Percentiles rank a stretch among this genome's conserved stretches.
phyloP scores from a whole-genome alignment of 352 stramenopile genomes.

The Phytophthora rubi region DNA sequence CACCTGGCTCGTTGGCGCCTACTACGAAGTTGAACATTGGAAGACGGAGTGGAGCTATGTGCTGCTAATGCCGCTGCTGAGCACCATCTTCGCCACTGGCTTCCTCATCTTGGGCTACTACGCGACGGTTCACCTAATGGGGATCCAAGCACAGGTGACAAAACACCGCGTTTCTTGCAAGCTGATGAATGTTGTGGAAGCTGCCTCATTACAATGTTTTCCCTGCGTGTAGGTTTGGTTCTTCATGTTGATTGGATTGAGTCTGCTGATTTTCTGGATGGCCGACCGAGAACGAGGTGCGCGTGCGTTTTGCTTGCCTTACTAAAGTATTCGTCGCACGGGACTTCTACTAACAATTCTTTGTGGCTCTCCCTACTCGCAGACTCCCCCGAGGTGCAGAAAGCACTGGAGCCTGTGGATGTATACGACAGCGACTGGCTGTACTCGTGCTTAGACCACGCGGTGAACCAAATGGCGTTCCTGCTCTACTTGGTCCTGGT shows the following conservation, averaged over 20 bases:
- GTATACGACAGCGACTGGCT: conserved; percentile 86
- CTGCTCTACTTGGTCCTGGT: conserved; percentile 68
- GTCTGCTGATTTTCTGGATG: conserved; percentile 72
- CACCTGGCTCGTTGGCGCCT: conserved; percentile 57
- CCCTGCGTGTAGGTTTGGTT: conserved; percentile 53
- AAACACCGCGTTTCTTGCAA: neutral
- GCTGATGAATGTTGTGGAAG: neutral
- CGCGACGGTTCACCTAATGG: conserved; percentile 56
- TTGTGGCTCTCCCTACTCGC: conserved; percentile 2
- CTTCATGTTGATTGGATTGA: conserved; percentile 51
- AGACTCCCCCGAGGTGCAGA: conserved; percentile 64
- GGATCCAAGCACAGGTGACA: conserved; percentile 55
- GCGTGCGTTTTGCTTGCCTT: neutral
- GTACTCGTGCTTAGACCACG: conserved; percentile 78
- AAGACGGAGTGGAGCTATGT: conserved; percentile 72
- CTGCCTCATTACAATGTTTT: neutral
- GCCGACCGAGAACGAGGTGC: conserved; percentile 67
- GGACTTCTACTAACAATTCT: neutral
- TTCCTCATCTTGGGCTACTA: conserved; percentile 78
- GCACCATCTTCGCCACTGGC: conserved; percentile 53
- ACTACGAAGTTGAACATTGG: conserved; percentile 71
- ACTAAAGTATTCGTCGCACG: neutral
- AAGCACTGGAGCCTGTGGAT: conserved; percentile 63
- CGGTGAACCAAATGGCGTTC: conserved; percentile 83
- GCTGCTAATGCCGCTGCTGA: conserved; percentile 60